A percentile compares a stretch with the other conserved stretches of the same genome.
Evolutionary conservation across 768 basidiomycete genomes (phyloP).

Genomic region (Podaxis carcinomalis): DNA sequence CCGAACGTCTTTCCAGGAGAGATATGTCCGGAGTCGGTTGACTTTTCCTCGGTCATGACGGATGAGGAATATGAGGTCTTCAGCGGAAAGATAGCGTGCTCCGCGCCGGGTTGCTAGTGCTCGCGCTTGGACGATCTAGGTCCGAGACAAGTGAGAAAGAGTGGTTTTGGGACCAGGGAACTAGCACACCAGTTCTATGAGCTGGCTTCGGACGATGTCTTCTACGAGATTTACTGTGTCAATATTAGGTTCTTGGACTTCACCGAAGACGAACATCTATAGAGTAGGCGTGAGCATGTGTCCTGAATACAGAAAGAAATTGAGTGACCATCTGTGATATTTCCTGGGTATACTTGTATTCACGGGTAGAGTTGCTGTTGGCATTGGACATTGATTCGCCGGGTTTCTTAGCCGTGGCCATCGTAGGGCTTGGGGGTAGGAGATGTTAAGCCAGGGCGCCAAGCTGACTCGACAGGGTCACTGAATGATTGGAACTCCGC

Average conservation of each 20-base stretch:
- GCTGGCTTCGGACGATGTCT: slow-evolving; percentile 86
- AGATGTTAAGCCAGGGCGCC: slow-evolving; percentile 8
- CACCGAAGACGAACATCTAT: slow-evolving; percentile 96
- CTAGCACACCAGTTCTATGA: slow-evolving; percentile 76
- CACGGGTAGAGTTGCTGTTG: slow-evolving; percentile 27
- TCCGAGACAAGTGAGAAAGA: not conserved
- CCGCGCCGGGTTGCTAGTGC: slow-evolving; percentile 77
- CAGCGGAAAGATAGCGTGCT: slow-evolving; percentile 82
- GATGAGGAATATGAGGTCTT: slow-evolving; percentile 96
- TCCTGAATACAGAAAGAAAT: not conserved
- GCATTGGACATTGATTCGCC: slow-evolving; percentile 12
- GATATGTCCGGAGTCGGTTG: slow-evolving; percentile 86
- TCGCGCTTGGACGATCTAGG: slow-evolving; percentile 85
- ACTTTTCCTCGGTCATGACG: slow-evolving; percentile 93
- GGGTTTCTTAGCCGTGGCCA: slow-evolving; percentile 15
- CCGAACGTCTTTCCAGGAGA: slow-evolving; percentile 96
- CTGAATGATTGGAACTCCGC: slow-evolving; percentile 5
- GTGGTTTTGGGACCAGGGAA: not conserved
- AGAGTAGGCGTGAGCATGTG: not conserved
- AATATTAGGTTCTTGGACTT: slow-evolving; percentile 83
- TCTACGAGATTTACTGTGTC: slow-evolving; percentile 94
- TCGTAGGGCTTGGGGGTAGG: slow-evolving; percentile 14
- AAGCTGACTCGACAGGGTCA: slow-evolving; percentile 8
- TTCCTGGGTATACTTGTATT: slow-evolving; percentile 89
- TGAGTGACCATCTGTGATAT: slow-evolving; percentile 85